Evolutionary conservation across 495 filamentous ascomycete species (phyloP).

Genomic region (Astrothelium subdiscretum): DNA sequence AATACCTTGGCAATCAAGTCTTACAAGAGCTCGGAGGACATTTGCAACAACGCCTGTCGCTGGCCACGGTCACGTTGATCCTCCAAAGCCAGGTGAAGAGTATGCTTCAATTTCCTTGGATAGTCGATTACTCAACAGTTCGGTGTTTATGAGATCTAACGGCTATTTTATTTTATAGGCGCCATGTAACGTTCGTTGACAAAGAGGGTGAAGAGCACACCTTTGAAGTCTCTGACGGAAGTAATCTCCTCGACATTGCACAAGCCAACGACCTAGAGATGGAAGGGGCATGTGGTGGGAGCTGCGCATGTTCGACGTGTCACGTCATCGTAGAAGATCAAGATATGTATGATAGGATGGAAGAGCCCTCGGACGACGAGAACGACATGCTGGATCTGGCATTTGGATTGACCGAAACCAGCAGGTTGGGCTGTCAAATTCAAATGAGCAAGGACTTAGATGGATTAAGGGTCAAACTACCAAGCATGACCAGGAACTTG

Average conservation of each 20-base stretch:
- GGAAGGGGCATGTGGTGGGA: constrained; percentile 95
- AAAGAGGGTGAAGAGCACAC: constrained; percentile 71
- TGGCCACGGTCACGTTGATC: constrained; percentile 65
- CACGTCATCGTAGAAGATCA: constrained; percentile 85
- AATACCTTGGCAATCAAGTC: neutral
- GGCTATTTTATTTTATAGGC: constrained; percentile 36
- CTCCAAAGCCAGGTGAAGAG: constrained; percentile 92
- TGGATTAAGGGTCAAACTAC: constrained; percentile 71
- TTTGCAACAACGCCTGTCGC: constrained; percentile 54
- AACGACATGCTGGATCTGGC: constrained; percentile 98
- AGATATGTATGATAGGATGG: constrained; percentile 76
- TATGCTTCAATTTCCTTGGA: constrained; percentile 31
- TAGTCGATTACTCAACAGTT: neutral
- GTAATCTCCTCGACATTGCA: constrained; percentile 89
- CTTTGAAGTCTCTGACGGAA: constrained; percentile 69
- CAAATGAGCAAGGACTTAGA: constrained; percentile 82
- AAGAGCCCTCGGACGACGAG: constrained; percentile 88
- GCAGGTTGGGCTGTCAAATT: constrained; percentile 89
- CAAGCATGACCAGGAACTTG: constrained; percentile 88
- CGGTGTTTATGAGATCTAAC: neutral
- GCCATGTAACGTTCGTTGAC: constrained; percentile 85
- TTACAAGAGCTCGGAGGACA: constrained; percentile 24
- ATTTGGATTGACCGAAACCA: constrained; percentile 93
- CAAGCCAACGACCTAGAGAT: constrained; percentile 93
- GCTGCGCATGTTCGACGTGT: constrained; percentile 93